Percentiles rank a stretch among this genome's conserved stretches.
Evolutionary conservation across 257 asterid genomes (phyloP).

Genomic region (Sherardia arvensis): DNA sequence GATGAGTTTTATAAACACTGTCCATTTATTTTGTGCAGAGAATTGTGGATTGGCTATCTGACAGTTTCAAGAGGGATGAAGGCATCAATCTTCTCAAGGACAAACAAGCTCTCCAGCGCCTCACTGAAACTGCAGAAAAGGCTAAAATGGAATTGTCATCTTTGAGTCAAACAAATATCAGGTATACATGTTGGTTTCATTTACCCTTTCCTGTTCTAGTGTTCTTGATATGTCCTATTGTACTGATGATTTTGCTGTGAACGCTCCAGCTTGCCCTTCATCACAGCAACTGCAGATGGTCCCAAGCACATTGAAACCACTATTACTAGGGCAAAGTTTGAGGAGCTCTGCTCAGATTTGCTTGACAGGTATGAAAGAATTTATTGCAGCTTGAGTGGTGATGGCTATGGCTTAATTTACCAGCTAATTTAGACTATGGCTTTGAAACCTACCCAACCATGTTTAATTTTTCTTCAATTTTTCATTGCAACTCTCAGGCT

Average conservation of each 20-base stretch:
- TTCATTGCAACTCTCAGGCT: conserved; percentile 32
- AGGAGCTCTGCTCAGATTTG: conserved; percentile 86
- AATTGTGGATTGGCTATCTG: conserved; percentile 92
- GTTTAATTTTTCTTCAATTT: not conserved
- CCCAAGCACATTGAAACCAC: conserved; percentile 96
- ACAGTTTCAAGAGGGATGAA: conserved; percentile 69
- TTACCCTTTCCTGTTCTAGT: not conserved
- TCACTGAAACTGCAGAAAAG: conserved; percentile 96
- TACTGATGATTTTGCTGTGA: conserved; percentile 1
- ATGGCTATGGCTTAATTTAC: too few species aligned
- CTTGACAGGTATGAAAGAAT: conserved; percentile 64
- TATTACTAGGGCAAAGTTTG: conserved; percentile 86
- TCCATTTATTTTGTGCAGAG: conserved; percentile 39
- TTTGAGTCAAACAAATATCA: conserved; percentile 77
- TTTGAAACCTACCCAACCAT: not conserved
- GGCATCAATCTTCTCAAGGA: conserved; percentile 91
- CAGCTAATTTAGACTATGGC: not conserved
- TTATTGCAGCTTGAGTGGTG: not conserved
- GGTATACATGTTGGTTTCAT: conserved; percentile 27
- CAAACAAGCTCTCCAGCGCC: conserved; percentile 97
- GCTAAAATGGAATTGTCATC: conserved; percentile 98
- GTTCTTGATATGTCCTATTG: not conserved
- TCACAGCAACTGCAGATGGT: conserved; percentile 98
- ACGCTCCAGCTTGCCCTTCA: conserved; percentile 78
- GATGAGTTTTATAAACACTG: not conserved